Conservation (phyloP, 371 early-diverging fungal genomes). For the Mucor sp. region DNA sequence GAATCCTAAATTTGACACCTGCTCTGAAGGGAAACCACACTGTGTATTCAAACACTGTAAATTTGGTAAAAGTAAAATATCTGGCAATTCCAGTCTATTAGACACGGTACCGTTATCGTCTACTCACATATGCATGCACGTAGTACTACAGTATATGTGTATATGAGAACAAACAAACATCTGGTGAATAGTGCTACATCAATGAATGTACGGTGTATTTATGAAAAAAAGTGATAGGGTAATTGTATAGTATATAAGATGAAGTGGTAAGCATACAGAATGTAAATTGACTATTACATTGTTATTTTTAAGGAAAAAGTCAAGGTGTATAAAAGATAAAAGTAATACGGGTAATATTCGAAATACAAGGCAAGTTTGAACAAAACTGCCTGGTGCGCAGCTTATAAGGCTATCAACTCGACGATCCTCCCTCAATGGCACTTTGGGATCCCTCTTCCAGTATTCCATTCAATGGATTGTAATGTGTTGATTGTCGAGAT, state of each 20-base stretch:
- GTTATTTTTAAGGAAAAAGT: not conserved
- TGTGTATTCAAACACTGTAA: too few relatives aligned
- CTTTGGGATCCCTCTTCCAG: conserved; percentile 15
- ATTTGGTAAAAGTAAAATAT: too few relatives aligned
- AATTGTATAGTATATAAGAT: not conserved
- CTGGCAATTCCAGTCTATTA: too few relatives aligned
- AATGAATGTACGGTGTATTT: not conserved
- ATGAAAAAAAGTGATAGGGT: too few relatives aligned
- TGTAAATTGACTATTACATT: not conserved
- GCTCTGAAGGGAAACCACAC: too few relatives aligned
- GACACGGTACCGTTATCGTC: too few relatives aligned
- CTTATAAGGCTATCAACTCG: not conserved
- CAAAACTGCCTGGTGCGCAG: not conserved
- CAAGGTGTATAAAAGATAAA: not conserved
- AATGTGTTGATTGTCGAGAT: conserved; percentile 27
- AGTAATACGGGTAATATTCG: not conserved
- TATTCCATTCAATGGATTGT: conserved; percentile 19
- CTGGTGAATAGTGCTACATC: too few relatives aligned
- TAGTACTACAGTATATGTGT: too few relatives aligned
- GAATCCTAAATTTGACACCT: too few relatives aligned
- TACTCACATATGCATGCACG: too few relatives aligned
- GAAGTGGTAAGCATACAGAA: not conserved
- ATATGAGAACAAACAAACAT: too few relatives aligned
- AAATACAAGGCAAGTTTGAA: not conserved
- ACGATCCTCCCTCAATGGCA: not conserved